Evolutionary conservation across 352 stramenopile genomes (phyloP).

Genomic region (Phytophthora capsici): DNA sequence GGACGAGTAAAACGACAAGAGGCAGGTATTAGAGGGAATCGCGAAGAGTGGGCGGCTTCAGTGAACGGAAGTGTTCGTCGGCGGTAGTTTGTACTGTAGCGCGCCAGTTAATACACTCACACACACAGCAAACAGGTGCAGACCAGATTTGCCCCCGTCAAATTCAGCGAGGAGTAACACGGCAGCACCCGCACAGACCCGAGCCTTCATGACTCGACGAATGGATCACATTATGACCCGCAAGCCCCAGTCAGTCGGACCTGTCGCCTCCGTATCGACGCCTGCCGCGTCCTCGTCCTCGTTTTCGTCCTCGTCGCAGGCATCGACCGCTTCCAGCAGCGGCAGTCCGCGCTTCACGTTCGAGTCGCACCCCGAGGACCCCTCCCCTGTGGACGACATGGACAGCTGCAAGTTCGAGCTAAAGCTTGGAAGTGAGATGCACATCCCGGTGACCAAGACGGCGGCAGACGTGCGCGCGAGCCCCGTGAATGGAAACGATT

Average conservation of each 20-base stretch:
- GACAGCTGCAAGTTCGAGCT: slow-evolving; percentile 46
- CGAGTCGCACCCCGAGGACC: slow-evolving; percentile 32
- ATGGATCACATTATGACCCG: slow-evolving; percentile 39
- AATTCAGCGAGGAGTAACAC: background rate
- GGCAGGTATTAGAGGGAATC: slow-evolving; percentile 8
- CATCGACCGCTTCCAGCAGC: slow-evolving; percentile 20
- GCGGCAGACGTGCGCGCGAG: slow-evolving; percentile 33
- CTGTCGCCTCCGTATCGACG: slow-evolving; percentile 13
- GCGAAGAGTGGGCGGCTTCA: slow-evolving; percentile 14
- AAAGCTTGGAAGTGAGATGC: slow-evolving; percentile 45
- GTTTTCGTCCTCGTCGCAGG: slow-evolving; percentile 3
- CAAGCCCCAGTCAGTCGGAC: slow-evolving; percentile 24
- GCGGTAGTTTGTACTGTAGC: slow-evolving; percentile 15
- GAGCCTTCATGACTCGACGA: slow-evolving; percentile 37
- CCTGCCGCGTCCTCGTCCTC: slow-evolving; percentile 10
- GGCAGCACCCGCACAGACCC: slow-evolving; percentile 6
- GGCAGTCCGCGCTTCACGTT: slow-evolving; percentile 22
- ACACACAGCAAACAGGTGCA: slow-evolving; percentile 25
- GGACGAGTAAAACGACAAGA: slow-evolving; percentile 34
- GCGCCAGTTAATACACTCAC: slow-evolving; percentile 13
- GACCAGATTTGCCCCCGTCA: slow-evolving; percentile 25
- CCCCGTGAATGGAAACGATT: slow-evolving; percentile 24
- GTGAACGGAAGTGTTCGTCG: slow-evolving; percentile 17
- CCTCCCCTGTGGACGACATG: slow-evolving; percentile 27
- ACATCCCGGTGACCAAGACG: slow-evolving; percentile 34